phyloP scores from a whole-genome alignment of 768 basidiomycete genomes.

The Phylloporus arenicola region DNA sequence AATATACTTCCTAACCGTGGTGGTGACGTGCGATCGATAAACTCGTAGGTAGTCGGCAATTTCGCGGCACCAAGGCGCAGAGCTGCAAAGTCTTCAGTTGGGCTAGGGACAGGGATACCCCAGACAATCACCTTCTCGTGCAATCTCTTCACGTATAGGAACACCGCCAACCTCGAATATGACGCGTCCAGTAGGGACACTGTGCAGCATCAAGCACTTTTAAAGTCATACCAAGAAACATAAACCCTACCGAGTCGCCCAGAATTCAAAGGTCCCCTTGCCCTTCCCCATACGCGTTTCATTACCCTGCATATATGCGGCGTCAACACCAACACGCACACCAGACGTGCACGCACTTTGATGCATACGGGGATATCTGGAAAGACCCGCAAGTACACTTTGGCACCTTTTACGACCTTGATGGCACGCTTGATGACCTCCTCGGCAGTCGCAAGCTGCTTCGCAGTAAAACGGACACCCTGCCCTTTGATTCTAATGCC shows the following conservation, averaged over 20 bases:
- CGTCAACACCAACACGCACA: not conserved
- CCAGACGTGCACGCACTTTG: conserved; percentile 52
- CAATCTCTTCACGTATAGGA: conserved; percentile 87
- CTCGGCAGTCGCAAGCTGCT: conserved; percentile 83
- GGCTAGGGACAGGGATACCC: not conserved
- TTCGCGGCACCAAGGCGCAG: conserved; percentile 84
- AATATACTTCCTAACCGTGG: conserved; percentile 71
- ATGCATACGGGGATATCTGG: conserved; percentile 97
- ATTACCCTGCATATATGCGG: conserved; percentile 59
- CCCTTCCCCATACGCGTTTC: conserved; percentile 99
- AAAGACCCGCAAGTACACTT: conserved; percentile 85
- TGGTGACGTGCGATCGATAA: conserved; percentile 62
- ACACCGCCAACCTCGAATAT: conserved; percentile 91
- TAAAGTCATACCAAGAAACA: not conserved
- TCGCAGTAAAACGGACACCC: conserved; percentile 77
- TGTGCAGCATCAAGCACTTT: conserved; percentile 25
- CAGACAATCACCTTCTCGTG: conserved; percentile 67
- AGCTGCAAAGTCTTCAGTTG: conserved; percentile 41
- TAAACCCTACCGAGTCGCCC: conserved; percentile 77
- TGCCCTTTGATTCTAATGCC: conserved; percentile 85
- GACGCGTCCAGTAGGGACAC: conserved; percentile 83
- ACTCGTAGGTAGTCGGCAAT: conserved; percentile 84
- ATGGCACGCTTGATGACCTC: conserved; percentile 86
- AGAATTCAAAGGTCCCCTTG: conserved; percentile 95
- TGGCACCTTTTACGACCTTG: conserved; percentile 83